Percentiles rank a stretch among this genome's conserved stretches.
Conservation (phyloP, 2,329 filamentous ascomycete species). For the Microdochium nivale region DNA sequence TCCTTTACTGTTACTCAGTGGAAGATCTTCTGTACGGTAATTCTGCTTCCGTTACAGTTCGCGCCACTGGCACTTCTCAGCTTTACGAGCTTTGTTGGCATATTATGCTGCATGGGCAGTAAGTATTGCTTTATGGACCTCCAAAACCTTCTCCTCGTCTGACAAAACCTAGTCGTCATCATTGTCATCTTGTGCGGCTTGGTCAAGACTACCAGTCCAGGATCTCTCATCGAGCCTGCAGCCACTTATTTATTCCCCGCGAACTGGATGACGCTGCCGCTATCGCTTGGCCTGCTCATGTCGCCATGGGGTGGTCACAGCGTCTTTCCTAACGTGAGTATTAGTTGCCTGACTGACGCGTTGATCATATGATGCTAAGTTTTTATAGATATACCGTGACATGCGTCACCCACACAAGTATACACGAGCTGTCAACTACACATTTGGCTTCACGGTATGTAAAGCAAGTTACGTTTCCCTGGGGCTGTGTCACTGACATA, state of each 20-base stretch:
- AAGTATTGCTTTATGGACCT: slow-evolving; percentile 29
- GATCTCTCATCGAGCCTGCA: slow-evolving; percentile 75
- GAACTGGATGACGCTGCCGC: slow-evolving; percentile 79
- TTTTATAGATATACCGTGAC: slow-evolving; percentile 47
- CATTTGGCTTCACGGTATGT: slow-evolving; percentile 75
- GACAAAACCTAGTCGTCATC: slow-evolving; percentile 54
- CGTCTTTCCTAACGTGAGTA: slow-evolving; percentile 67
- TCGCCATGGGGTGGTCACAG: slow-evolving; percentile 58
- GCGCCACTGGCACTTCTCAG: slow-evolving; percentile 76
- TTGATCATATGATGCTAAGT: slow-evolving; percentile 4
- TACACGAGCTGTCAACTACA: slow-evolving; percentile 58
- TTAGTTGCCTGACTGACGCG: neutral
- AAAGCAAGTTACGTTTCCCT: neutral
- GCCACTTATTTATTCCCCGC: slow-evolving; percentile 72
- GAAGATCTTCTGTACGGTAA: slow-evolving; percentile 75
- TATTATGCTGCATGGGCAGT: slow-evolving; percentile 83
- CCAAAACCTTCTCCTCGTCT: slow-evolving; percentile 4
- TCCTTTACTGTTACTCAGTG: slow-evolving; percentile 58
- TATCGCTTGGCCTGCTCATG: slow-evolving; percentile 87
- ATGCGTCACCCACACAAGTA: slow-evolving; percentile 77
- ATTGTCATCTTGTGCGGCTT: slow-evolving; percentile 83
- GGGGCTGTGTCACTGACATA: slow-evolving; percentile 4
- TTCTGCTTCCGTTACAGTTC: slow-evolving; percentile 77
- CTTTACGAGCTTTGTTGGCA: slow-evolving; percentile 88
- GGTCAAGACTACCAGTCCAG: slow-evolving; percentile 68